phyloP scores from a whole-genome alignment of 2,329 filamentous ascomycete species.

The Aspergillus cejpii region DNA sequence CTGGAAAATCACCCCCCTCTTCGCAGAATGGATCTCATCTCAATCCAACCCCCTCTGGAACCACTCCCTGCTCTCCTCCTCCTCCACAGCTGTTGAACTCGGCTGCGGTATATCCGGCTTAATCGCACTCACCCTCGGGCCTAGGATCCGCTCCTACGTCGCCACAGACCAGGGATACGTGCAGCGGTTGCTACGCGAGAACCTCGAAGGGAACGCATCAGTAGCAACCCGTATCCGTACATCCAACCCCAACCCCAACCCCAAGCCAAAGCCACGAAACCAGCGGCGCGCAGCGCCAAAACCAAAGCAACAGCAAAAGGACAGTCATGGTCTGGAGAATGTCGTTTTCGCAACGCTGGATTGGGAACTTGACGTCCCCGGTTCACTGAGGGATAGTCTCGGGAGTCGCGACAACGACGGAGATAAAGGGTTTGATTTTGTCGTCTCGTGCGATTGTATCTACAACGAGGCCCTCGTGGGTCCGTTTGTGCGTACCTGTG shows the following conservation, averaged over 20 bases:
- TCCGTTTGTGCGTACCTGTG: slow-evolving; percentile 76
- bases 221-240: neutral
- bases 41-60: slow-evolving; percentile 56
- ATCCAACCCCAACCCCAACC: neutral
- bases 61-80: slow-evolving; percentile 46
- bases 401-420: slow-evolving; percentile 18
- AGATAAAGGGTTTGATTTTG: slow-evolving; percentile 55
- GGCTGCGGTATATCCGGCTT: slow-evolving; percentile 83
- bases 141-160: slow-evolving; percentile 58
- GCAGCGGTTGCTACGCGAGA: slow-evolving; percentile 65
- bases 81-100: slow-evolving; percentile 66
- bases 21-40: slow-evolving; percentile 69
- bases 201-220: slow-evolving; percentile 51
- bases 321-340: slow-evolving; percentile 23
- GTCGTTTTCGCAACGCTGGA: slow-evolving; percentile 62
- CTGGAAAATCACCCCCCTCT: slow-evolving; percentile 81
- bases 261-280: slow-evolving; percentile 9
- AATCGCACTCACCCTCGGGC: slow-evolving; percentile 62
- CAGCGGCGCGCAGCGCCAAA: slow-evolving; percentile 2
- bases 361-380: slow-evolving; percentile 62
- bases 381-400: slow-evolving; percentile 33
- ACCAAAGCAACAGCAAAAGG: neutral
- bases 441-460: slow-evolving; percentile 87
- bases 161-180: slow-evolving; percentile 89
- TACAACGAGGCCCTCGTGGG: slow-evolving; percentile 84